A percentile compares a stretch with the other conserved stretches of the same genome.
phyloP scores from a whole-genome alignment of 768 basidiomycete genomes.

The Lyophyllum decastes region DNA sequence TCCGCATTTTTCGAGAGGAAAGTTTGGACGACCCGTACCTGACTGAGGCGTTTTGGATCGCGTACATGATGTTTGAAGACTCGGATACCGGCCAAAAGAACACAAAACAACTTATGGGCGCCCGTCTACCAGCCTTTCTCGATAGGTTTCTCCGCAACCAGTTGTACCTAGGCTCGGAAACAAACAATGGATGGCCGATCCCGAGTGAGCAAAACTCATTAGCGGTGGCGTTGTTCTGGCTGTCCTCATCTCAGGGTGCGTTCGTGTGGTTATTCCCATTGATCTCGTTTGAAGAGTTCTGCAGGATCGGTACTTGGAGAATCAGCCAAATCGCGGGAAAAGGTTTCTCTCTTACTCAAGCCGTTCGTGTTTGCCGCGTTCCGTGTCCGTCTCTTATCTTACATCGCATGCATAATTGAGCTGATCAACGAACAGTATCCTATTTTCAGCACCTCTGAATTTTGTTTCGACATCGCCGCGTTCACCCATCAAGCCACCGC shows the following conservation, averaged over 20 bases:
- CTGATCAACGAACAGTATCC: slow-evolving; percentile 37
- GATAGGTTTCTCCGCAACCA: slow-evolving; percentile 38
- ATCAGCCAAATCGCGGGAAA: slow-evolving; percentile 27
- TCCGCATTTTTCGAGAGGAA: slow-evolving; percentile 45
- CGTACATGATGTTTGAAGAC: slow-evolving; percentile 61
- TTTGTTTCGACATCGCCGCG: slow-evolving; percentile 23
- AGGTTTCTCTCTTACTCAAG: slow-evolving; percentile 36
- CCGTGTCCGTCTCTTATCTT: slow-evolving; percentile 38
- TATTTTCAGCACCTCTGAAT: slow-evolving; percentile 40
- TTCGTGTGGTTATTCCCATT: slow-evolving; percentile 6
- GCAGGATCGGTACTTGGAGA: slow-evolving; percentile 37
- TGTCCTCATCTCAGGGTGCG: slow-evolving; percentile 40
- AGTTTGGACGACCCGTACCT: slow-evolving; percentile 36
- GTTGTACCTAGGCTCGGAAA: slow-evolving; percentile 36
- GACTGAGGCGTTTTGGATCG: slow-evolving; percentile 48
- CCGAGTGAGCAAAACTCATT: slow-evolving; percentile 46
- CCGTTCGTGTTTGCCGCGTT: slow-evolving; percentile 53
- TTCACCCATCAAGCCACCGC: slow-evolving; percentile 14
- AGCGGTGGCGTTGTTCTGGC: slow-evolving; percentile 50
- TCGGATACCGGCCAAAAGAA: slow-evolving; percentile 48
- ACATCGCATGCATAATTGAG: slow-evolving; percentile 7
- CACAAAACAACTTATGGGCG: slow-evolving; percentile 44
- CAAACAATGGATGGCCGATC: slow-evolving; percentile 50
- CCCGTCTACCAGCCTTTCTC: slow-evolving; percentile 42
- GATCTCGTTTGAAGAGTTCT: slow-evolving; percentile 2